Evolutionary conservation across 2,329 filamentous ascomycete genomes (phyloP).

Genomic region (Septoria linicola): DNA sequence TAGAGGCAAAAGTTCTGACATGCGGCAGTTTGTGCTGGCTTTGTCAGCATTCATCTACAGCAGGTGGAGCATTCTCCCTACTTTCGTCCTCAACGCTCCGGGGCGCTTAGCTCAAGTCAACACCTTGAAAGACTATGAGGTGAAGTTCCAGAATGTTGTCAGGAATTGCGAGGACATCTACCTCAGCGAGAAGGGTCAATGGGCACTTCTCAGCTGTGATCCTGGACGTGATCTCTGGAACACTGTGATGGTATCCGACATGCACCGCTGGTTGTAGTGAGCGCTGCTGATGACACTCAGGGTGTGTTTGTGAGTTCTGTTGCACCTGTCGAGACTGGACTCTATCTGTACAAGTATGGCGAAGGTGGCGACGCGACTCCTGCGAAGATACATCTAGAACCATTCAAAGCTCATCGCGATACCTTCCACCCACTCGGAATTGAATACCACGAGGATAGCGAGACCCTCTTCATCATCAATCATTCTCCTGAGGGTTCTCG

Average conservation of each 20-base stretch:
- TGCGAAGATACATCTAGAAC: constrained; percentile 33
- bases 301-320: constrained; percentile 34
- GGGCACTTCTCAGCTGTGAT: constrained; percentile 48
- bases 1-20: too few species aligned
- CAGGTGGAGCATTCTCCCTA: constrained; percentile 17
- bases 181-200: constrained; percentile 38
- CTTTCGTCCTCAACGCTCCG: constrained; percentile 28
- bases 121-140: constrained; percentile 28
- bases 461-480: constrained; percentile 44
- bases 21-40: constrained; percentile 15
- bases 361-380: constrained; percentile 25
- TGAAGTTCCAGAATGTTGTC: constrained; percentile 40
- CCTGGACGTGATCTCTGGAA: constrained; percentile 47
- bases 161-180: constrained; percentile 48
- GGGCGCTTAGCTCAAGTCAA: constrained; percentile 17
- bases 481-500: constrained; percentile 39
- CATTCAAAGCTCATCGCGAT: constrained; percentile 27
- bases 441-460: constrained; percentile 38
- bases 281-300: constrained; percentile 7
- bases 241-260: constrained; percentile 43
- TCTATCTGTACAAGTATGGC: constrained; percentile 45
- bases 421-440: constrained; percentile 48
- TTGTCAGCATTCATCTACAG: constrained; percentile 27
- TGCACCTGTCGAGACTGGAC: constrained; percentile 29
- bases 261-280: neutral